A percentile compares a stretch with the other conserved stretches of the same genome.
phyloP scores from a whole-genome alignment of 108 stramenopile species.

The Fragilariopsis cylindrus region DNA sequence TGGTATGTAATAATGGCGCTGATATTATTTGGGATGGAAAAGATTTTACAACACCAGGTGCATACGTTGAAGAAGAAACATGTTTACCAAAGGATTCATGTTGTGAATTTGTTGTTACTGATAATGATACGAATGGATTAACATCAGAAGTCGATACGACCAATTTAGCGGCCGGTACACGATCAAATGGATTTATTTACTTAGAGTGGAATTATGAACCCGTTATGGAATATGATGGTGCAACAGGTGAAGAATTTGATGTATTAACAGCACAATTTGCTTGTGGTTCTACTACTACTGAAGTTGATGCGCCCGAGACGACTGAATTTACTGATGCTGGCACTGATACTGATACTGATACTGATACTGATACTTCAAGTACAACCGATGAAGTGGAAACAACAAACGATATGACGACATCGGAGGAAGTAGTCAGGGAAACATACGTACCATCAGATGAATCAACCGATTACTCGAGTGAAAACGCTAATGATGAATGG shows the following conservation, averaged over 20 bases:
- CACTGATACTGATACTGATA: background rate
- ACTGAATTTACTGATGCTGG: background rate
- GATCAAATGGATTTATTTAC: background rate
- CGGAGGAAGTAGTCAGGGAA: background rate
- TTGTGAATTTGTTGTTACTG: conserved; percentile 3
- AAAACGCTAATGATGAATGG: too few relatives aligned
- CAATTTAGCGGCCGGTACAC: background rate
- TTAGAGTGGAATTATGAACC: conserved; percentile 10
- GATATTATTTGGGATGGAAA: conserved; percentile 2
- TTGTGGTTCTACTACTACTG: background rate
- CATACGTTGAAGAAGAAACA: conserved; percentile 17
- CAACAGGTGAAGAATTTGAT: background rate
- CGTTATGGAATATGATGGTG: conserved; percentile 9
- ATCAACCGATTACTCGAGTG: too few relatives aligned
- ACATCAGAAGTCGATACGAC: background rate
- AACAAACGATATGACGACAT: background rate
- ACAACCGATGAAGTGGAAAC: background rate
- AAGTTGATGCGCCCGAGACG: background rate
- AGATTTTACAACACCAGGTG: conserved; percentile 3
- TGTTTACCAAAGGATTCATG: conserved; percentile 16
- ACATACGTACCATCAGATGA: too few relatives aligned
- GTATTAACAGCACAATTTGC: background rate
- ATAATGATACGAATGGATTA: conserved; percentile 7
- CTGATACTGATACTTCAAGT: background rate
- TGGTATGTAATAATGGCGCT: background rate